A percentile compares a stretch with the other conserved stretches of the same genome.
phyloP scores from a whole-genome alignment of 768 basidiomycete genomes.

The Boletellus sp. region DNA sequence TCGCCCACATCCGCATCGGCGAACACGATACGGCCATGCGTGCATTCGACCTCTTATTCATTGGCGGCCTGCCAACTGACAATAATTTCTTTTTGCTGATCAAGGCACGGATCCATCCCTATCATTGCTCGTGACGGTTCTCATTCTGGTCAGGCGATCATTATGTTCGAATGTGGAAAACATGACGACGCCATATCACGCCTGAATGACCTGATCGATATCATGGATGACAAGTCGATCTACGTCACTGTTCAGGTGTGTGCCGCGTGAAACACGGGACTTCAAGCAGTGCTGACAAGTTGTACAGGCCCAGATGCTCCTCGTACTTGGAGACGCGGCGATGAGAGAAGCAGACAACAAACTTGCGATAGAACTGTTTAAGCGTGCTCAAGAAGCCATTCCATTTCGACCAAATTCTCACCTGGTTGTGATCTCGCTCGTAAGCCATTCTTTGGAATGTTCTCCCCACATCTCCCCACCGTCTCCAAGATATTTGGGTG shows the following conservation, averaged over 20 bases:
- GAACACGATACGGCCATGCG: no score
- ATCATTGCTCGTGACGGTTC: no score
- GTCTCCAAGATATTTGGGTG: conserved; percentile 12
- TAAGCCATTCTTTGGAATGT: neutral
- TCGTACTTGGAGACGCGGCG: neutral
- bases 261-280: neutral
- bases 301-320: conserved; percentile 1
- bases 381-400: neutral
- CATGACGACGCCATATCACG: no score
- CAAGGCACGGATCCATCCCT: no score
- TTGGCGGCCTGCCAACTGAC: no score
- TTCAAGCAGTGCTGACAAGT: neutral
- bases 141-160: no score
- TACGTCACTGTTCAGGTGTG: neutral
- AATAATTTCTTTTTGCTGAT: no score
- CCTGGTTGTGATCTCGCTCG: neutral
- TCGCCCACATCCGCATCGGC: no score
- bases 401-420: conserved; percentile 1
- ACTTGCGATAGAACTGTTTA: conserved; percentile 1
- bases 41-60: no score
- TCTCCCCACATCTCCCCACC: neutral
- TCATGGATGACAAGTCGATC: neutral
- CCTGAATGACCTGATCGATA: no score
- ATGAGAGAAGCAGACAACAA: neutral
- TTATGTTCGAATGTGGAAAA: no score